Conservation (phyloP, 2,329 filamentous ascomycete species). For the Coniochaeta sp. region DNA sequence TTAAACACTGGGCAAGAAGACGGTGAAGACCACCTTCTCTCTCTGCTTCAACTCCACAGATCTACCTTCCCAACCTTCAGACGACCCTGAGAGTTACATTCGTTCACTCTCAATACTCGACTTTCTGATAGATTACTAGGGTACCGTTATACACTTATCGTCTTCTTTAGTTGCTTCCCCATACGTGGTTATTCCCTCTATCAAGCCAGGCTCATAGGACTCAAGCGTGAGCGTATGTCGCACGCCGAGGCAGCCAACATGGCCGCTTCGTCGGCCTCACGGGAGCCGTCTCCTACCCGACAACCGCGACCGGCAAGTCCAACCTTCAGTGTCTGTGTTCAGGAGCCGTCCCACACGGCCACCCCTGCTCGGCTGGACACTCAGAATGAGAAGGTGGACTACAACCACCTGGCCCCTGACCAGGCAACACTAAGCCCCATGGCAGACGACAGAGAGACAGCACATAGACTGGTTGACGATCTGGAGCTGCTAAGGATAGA, state of each 20-base stretch:
- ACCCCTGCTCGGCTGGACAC: not conserved
- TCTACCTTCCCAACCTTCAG: not conserved
- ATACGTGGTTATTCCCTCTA: not conserved
- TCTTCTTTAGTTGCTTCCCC: not conserved
- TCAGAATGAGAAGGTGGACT: slow-evolving; percentile 3
- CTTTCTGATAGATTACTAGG: not conserved
- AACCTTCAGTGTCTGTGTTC: not conserved
- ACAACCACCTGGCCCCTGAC: slow-evolving; percentile 11
- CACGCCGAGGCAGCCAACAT: not conserved
- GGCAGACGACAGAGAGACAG: slow-evolving; percentile 20
- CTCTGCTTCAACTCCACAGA: not conserved
- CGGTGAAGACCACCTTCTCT: not conserved
- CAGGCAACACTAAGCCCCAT: slow-evolving; percentile 10
- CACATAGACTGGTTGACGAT: slow-evolving; percentile 37
- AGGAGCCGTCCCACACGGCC: not conserved
- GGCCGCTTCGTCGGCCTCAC: not conserved
- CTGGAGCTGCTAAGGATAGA: slow-evolving; percentile 42
- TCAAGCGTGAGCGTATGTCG: not conserved
- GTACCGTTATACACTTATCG: not conserved
- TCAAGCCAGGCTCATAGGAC: not conserved
- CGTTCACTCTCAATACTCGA: not conserved
- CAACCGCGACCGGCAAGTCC: not conserved
- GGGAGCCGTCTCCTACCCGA: not conserved
- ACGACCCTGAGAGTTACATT: not conserved
- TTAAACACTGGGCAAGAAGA: not conserved